Evolutionary conservation across 495 filamentous ascomycete species (phyloP), one percentile per base, ranked within the genome.

Genomic region (Lasiosphaeria miniovina): DNA sequence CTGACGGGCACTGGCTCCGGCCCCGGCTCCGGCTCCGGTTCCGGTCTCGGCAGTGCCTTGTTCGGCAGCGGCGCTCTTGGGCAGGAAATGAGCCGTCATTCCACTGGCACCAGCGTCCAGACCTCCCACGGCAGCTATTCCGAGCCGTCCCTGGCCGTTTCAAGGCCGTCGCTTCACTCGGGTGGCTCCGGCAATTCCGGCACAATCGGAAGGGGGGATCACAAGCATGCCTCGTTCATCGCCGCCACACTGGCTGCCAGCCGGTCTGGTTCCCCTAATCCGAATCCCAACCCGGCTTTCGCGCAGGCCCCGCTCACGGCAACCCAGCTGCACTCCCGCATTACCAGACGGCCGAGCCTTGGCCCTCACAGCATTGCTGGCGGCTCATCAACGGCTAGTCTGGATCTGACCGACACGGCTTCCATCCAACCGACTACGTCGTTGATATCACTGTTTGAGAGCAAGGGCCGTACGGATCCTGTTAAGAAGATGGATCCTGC

Each of bases 371-470:
- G 41, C 31, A 4, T 46, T 10, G 7, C 6, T 41, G 12, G 8
- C 36, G 8, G 14, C 7, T 33, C 69, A 36, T 67, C 65, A 6
- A 58, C 65, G 4, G 54, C 61, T 7, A 70, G 69, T 49, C 52
- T 58, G 33, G 67, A 71, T 12, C 59, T 70, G n/a, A 70, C 74
- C n/a, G 84, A 88, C 65, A 70, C 77, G n/a, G 75, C 72, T 0
- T 74, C 84, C 4, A 84, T 85, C 24, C 67, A 73, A 54, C 75
- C 83, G 3, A 86, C 85, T 0, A 83, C 75, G 15, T 77, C 83
- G 8, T 72, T 88, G 17, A 82, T 88, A 52, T 76, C 79, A 14
- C 72, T 88, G 61, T 90, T 88, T 62, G 87, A 90, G 70, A 65
- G 61, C 63, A 64, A 71, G 57, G 43, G 48, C 49, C 56, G 48